These are phyloP conservation scores for Termitomyces titanicus DNA, from an alignment of 768 basidiomycete species.

Conservation along the genomic window DNA sequence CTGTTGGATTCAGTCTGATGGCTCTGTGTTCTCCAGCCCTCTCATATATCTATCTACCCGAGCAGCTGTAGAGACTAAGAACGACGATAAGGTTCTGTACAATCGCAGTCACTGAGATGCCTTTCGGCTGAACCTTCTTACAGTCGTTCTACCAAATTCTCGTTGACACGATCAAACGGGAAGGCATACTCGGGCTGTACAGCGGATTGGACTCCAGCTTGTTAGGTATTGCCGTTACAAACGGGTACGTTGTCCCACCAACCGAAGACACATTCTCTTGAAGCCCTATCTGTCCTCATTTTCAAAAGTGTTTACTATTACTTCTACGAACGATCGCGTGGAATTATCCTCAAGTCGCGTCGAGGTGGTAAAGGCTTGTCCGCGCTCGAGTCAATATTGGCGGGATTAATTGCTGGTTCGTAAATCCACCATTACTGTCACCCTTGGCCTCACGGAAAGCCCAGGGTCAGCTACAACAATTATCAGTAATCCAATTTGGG, in stretches of 20 bases:
- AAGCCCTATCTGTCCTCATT: not conserved
- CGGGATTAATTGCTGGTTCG: constrained; percentile 82
- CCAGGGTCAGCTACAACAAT: constrained; percentile 85
- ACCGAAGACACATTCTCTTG: not conserved
- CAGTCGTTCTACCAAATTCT: constrained; percentile 67
- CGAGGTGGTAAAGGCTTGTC: constrained; percentile 65
- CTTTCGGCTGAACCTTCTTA: not conserved
- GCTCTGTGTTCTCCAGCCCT: constrained; percentile 49
- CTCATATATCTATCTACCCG: constrained; percentile 90
- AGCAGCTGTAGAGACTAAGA: constrained; percentile 86
- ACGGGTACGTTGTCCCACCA: constrained; percentile 52
- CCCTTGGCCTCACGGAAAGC: not conserved
- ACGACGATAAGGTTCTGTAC: constrained; percentile 35
- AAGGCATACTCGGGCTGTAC: constrained; percentile 84
- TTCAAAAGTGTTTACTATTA: constrained; percentile 86
- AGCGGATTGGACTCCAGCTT: constrained; percentile 83
- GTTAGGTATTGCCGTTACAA: constrained; percentile 89
- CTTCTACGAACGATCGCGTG: constrained; percentile 76
- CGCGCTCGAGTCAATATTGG: constrained; percentile 86
- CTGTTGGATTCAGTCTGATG: constrained; percentile 6
- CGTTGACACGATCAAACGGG: constrained; percentile 74
- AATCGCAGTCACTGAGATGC: not conserved
- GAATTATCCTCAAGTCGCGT: constrained; percentile 50
- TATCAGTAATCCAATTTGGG: constrained; percentile 95
- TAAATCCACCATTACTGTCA: not conserved